These are phyloP conservation scores for Zasmidium citrigriseum DNA, from an alignment of 2,329 filamentous ascomycete species.

Conservation along the genomic window DNA sequence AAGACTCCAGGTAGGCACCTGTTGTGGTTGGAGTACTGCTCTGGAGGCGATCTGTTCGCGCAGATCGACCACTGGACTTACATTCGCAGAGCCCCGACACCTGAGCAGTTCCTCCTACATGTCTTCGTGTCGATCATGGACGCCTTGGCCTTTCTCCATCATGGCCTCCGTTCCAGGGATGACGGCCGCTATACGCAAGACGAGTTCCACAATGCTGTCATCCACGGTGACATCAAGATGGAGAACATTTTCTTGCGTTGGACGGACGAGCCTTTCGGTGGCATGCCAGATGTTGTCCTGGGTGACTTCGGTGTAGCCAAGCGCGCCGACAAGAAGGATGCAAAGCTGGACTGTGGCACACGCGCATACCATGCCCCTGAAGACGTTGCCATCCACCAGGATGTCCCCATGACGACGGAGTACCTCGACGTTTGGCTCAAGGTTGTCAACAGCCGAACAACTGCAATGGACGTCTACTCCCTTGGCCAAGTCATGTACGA, in stretches of 20 bases:
- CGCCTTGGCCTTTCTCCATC: slow-evolving; percentile 22
- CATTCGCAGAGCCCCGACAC: not conserved
- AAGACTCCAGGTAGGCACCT: not conserved
- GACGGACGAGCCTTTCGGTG: slow-evolving; percentile 2
- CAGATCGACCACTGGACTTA: slow-evolving; percentile 7
- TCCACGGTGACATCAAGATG: slow-evolving; percentile 25
- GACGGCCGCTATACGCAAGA: slow-evolving; percentile 14
- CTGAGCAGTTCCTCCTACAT: slow-evolving; percentile 20
- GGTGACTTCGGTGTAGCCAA: slow-evolving; percentile 21
- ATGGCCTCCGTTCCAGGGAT: slow-evolving; percentile 16
- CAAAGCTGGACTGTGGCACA: slow-evolving; percentile 8
- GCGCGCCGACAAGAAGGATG: not conserved
- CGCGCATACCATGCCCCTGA: slow-evolving; percentile 9
- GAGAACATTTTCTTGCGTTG: slow-evolving; percentile 23
- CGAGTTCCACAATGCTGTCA: slow-evolving; percentile 5
- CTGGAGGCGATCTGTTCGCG: slow-evolving; percentile 14
- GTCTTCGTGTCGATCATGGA: slow-evolving; percentile 14
- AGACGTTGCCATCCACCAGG: slow-evolving; percentile 3
- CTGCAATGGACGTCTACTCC: slow-evolving; percentile 18
- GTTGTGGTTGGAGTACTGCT: slow-evolving; percentile 9
- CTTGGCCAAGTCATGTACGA: slow-evolving; percentile 23
- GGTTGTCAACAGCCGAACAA: slow-evolving; percentile 6
- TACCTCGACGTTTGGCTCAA: not conserved
- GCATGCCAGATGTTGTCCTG: slow-evolving; percentile 20
- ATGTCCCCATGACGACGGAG: not conserved